Base-by-base conservation (phyloP, 371 early-diverging fungal species). In the Entomophthora muscae region DNA sequence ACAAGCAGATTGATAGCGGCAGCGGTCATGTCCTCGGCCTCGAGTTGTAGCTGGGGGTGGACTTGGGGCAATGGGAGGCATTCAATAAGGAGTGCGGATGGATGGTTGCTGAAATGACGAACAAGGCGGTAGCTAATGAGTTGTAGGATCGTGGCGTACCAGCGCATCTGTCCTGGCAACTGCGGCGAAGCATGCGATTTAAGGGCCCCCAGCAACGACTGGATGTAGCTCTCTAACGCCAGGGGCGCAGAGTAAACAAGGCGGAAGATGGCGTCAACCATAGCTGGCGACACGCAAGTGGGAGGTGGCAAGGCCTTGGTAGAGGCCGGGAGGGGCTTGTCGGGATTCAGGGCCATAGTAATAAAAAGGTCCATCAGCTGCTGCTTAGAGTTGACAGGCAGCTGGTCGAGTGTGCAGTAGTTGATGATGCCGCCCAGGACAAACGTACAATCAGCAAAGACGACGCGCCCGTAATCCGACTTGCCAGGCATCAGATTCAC, bases 301-400 rank as follows among this genome's bases (percentile, higher is more conserved):
- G 71, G 71, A 23, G n/a, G 52, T 1, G 81, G 80, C 5, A 54
- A 26, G 21, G 23, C 2, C 21, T 21, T 21, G 21, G 85, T 85
- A 17, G 42, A 42, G 42, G 42, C 42, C 10, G 42, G 42, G 10
- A 17, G 42, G 42, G 42, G 42, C 10, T 66, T 68, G 42, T 85
- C 85, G 63, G 80, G 80, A 61, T 82, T 83, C 62, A 88, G 71
- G 85, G 84, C 84, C 87, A 86, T 87, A 68, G 84, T 89, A 69
- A 85, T 84, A 52, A 89, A 82, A 22, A 88, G 69, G 61, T 85
- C 82, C 55, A 85, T 66, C 57, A 89, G 69, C 75, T 83, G 71
- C 65, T 85, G 81, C 68, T 87, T 88, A 23, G 80, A 77, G 64
- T 78, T 77, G 26, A 88, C 76, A 66, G 84, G 82, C n/a, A 87